Conservation (phyloP, 1,284 basidiomycete genomes). For the Sporisorium scitamineum region DNA sequence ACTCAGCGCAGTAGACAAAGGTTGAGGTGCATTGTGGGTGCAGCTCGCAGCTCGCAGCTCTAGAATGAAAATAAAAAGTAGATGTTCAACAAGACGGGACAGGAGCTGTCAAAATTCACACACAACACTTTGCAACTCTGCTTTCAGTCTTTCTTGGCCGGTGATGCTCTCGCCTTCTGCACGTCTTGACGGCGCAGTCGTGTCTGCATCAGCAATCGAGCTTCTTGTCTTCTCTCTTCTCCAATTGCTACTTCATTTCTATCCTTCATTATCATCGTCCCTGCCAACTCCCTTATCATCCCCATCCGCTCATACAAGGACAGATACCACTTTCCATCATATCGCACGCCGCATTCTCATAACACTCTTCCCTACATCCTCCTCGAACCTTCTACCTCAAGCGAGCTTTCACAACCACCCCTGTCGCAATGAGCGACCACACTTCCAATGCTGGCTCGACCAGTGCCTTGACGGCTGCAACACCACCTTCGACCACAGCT, state of each 20-base stretch:
- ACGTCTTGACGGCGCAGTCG: too few species aligned
- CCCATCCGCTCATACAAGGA: neutral
- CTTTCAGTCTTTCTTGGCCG: neutral
- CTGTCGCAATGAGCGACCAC: slow-evolving; percentile 38
- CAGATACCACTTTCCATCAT: too few species aligned
- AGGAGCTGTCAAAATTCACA: slow-evolving; percentile 8
- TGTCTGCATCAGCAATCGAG: neutral
- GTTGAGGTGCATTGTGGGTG: neutral
- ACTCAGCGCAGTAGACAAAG: slow-evolving; percentile 3
- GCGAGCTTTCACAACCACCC: neutral
- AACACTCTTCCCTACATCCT: neutral
- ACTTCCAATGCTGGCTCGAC: slow-evolving; percentile 10
- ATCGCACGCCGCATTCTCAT: neutral
- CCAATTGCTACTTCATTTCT: neutral
- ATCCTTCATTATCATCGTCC: neutral
- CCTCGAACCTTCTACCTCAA: neutral
- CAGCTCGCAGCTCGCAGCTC: too few species aligned
- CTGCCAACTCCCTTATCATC: neutral
- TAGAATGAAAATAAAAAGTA: slow-evolving; percentile 2
- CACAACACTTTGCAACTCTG: neutral
- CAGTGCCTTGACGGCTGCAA: slow-evolving; percentile 12
- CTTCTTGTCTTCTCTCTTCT: neutral
- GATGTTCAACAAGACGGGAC: slow-evolving; percentile 23
- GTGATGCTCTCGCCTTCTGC: too few species aligned
- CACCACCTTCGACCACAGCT: slow-evolving; percentile 51